Evolutionary conservation across 306 rosid genomes (phyloP), one percentile per base, ranked within the genome.

Genomic region (Fagus sylvatica): DNA sequence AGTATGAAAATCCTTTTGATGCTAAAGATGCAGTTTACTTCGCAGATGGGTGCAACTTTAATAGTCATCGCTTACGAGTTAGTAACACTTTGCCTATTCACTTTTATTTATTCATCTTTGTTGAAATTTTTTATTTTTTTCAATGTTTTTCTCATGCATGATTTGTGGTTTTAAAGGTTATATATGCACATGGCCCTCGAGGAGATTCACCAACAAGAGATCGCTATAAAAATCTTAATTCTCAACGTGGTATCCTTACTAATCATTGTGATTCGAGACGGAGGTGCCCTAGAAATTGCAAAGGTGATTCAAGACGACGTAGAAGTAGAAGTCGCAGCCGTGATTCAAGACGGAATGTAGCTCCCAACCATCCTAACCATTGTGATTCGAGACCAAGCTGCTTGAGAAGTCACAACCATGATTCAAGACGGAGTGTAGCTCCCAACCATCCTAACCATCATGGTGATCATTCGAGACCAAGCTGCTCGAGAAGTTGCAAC

Each of bases 1-100:
- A 92, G 97, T 92, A 85, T 92, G 95, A 90, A 82, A 89, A 92
- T 84, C 84, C 90, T 54, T 91, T 85, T 68, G 97, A 92, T 77
- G 97, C 93, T 71, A 89, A 90, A 41, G 95, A 92, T 82, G 97
- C 97, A 34, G 87, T 92, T 75, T 68, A 78, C 51, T 87, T 87
- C 73, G 88, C 91, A 55, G 95, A 92, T 81, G 97, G 97, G 32
- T 92, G 83, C 67, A 36, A 85, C 19, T 92, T 90, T 71, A 93
- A 90, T 36, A 95, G 97, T 59, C 76, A 42, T 76, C 91, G 89
- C n/a, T 79, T 92, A 64, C 87, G 91, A 79, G 97, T 92, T 70
- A 79, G 91, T 76, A 53, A 9, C 66, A 69, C 67, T 76, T 67
- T 19, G 37, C 51, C 56, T 17, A 4, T 73, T 51, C 60, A 7